These are phyloP conservation scores for Botrytis tulipae DNA, from an alignment of 2,329 filamentous ascomycete genomes.

Conservation along the genomic window DNA sequence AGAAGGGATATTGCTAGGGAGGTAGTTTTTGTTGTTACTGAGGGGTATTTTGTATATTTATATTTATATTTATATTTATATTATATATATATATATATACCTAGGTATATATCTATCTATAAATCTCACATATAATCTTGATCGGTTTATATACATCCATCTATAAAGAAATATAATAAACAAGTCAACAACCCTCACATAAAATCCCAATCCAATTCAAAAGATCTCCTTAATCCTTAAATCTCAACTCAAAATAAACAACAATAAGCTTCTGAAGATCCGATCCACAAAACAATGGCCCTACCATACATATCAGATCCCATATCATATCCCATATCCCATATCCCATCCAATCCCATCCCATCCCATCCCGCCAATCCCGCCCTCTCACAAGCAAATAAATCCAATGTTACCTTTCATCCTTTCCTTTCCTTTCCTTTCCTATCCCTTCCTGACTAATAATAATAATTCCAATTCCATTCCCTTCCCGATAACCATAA, in stretches of 20 bases:
- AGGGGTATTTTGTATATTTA: not conserved
- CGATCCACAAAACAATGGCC: not conserved
- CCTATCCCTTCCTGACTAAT: too few species aligned
- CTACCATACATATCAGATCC: not conserved
- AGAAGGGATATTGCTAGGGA: not conserved
- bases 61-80: too few species aligned
- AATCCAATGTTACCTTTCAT: not conserved
- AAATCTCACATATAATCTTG: not conserved
- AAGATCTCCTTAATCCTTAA: not conserved
- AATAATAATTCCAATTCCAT: not conserved
- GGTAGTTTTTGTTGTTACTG: not conserved
- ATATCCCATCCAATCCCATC: not conserved
- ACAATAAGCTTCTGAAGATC: conserved; percentile 10
- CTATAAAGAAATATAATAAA: not conserved
- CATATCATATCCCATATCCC: not conserved
- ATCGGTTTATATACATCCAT: too few species aligned
- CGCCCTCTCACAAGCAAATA: not conserved
- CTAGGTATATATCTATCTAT: too few species aligned
- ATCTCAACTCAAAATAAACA: conserved; percentile 1
- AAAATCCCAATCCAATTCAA: not conserved
- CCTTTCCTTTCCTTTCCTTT: not conserved
- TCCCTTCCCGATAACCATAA: not conserved
- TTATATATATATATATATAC: not conserved
- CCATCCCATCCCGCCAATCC: not conserved
- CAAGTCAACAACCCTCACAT: not conserved